These are phyloP conservation scores for Dactylellina haptotyla DNA, from an alignment of 2,329 filamentous ascomycete species.

Conservation along the genomic window DNA sequence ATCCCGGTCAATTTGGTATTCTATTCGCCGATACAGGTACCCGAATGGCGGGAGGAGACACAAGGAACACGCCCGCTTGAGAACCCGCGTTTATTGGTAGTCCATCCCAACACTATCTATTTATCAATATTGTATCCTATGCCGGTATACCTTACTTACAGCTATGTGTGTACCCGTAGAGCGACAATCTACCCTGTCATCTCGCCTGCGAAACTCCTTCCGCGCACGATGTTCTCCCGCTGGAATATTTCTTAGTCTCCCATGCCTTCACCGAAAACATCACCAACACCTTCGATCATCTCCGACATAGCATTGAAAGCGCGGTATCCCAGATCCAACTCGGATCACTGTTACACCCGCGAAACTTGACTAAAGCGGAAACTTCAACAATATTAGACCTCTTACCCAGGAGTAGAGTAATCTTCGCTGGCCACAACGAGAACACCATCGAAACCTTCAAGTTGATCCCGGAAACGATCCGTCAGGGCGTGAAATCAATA, in stretches of 20 bases:
- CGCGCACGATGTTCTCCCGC: background rate
- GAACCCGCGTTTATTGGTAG: background rate
- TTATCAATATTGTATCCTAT: too few species aligned
- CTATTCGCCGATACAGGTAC: constrained; percentile 1
- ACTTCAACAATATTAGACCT: background rate
- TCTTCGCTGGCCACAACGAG: constrained; percentile 3
- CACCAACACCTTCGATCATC: background rate
- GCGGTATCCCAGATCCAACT: background rate
- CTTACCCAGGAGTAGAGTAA: background rate
- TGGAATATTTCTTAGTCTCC: background rate
- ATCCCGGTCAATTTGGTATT: constrained; percentile 15
- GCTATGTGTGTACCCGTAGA: background rate
- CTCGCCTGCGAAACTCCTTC: background rate
- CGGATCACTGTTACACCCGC: background rate
- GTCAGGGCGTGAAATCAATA: background rate
- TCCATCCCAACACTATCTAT: background rate
- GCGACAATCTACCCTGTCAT: background rate
- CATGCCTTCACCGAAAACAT: background rate
- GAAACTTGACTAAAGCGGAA: background rate
- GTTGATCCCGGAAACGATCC: background rate
- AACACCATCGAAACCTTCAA: background rate
- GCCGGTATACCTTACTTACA: too few species aligned
- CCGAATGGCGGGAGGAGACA: constrained; percentile 21
- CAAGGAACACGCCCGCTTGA: background rate
- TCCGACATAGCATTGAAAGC: background rate